phyloP scores from a whole-genome alignment of 2,329 filamentous ascomycete genomes.

The Penicillium sp. region DNA sequence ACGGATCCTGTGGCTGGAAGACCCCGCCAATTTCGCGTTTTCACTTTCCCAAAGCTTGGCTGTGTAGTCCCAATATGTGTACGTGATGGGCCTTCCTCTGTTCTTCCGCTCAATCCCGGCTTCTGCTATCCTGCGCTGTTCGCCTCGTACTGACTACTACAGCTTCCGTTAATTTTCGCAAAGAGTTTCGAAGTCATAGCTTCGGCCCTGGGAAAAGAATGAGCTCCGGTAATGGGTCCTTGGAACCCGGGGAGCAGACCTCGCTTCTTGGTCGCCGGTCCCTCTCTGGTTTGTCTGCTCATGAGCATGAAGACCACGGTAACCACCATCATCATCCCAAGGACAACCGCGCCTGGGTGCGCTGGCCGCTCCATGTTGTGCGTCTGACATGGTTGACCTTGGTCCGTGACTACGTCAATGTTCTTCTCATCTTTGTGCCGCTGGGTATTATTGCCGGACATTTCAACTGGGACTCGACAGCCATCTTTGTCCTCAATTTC shows the following conservation, averaged over 20 bases:
- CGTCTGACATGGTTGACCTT: conserved; percentile 47
- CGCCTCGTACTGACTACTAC: neutral
- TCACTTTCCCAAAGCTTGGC: conserved; percentile 16
- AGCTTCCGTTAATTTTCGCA: conserved; percentile 31
- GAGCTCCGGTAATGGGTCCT: conserved; percentile 33
- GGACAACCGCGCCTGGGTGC: conserved; percentile 38
- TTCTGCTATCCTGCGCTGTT: conserved; percentile 1
- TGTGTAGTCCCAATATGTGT: conserved; percentile 16
- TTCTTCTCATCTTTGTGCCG: conserved; percentile 65
- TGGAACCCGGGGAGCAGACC: conserved; percentile 36
- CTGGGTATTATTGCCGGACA: conserved; percentile 62
- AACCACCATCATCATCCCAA: conserved; percentile 33
- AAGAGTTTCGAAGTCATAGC: conserved; percentile 31
- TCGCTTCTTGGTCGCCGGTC: conserved; percentile 29
- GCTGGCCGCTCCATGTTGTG: conserved; percentile 40
- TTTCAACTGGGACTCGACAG: conserved; percentile 57
- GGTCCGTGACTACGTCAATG: conserved; percentile 56
- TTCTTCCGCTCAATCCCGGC: neutral
- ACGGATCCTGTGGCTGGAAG: conserved; percentile 19
- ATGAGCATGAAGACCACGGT: conserved; percentile 17
- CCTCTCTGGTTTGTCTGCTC: conserved; percentile 18
- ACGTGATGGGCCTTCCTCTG: conserved; percentile 4
- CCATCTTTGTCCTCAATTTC: conserved; percentile 64
- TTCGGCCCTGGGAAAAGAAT: conserved; percentile 32
- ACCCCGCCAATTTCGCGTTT: conserved; percentile 7